Evolutionary conservation across 129 eudicot species (phyloP), one percentile per base, ranked within the genome.

Genomic region (Oenanthe sinensis): DNA sequence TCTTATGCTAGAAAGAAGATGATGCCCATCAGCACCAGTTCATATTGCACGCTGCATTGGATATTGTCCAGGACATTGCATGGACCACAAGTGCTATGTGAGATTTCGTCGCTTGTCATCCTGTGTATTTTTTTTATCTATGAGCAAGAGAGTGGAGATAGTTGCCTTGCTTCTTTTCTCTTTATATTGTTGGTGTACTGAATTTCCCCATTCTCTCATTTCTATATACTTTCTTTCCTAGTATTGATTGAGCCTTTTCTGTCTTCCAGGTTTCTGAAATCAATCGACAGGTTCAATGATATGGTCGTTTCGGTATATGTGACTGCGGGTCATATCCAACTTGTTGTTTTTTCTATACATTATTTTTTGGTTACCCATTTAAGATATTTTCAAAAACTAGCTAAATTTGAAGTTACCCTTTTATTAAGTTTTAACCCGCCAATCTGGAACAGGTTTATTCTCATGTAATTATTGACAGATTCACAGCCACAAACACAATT

Each of bases 51-150:
- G 97, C 98, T 7, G 97, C 96, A 42, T 85, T 94, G 85, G 98
- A 94, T 85, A 87, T 94, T 75, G 98, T 94, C 60, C 97, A 94
- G 76, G 98, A 94, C 83, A 85, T 87, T 50, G 98, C 98, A 15
- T 94, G 98, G 98, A 90, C 96, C 79, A 94, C 98, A 39, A 91
- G 96, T 90, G 98, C 98, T 28, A 94, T 94, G 97, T 94, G 81
- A 91, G 93, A 62, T 70, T 86, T 49, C 15, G 10, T 70, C n/a
- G 3, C 28, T 46, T 42, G n/a, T 74, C 40, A 75, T 6, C 28
- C 40, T 46, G 13, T 13, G 11, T 26, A 12, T 8, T 60, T 60
- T 50, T 2, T n/a, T 28, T 24, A 47, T 74, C 68, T 44, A 24
- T 16, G 79, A 16, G 42, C 43, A 19, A 47, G 8, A 75, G 62